A percentile compares a stretch with the other conserved stretches of the same genome.
These are phyloP conservation scores for Coprinopsis sp. DNA, from an alignment of 768 basidiomycete species.

Conservation along the genomic window DNA sequence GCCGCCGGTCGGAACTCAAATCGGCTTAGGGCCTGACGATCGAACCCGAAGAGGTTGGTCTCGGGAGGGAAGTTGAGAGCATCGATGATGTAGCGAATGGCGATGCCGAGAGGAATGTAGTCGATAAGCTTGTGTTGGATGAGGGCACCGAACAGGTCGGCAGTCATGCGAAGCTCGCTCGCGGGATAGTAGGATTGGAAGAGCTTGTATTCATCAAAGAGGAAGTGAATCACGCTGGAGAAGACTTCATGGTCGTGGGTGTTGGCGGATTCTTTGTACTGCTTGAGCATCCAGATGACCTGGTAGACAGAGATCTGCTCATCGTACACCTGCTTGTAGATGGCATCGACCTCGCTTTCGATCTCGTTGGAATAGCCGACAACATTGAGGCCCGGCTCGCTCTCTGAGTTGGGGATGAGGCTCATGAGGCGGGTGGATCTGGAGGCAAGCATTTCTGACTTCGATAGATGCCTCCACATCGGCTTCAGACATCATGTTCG, in stretches of 20 bases:
- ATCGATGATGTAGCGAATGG: constrained; percentile 93
- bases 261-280: constrained; percentile 76
- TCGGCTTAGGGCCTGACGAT: constrained; percentile 81
- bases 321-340: constrained; percentile 98
- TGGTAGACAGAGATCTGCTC: constrained; percentile 93
- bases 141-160: constrained; percentile 91
- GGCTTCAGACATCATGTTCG: constrained; percentile 66
- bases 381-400: constrained; percentile 88
- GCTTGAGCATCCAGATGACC: constrained; percentile 83
- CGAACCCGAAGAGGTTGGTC: constrained; percentile 93
- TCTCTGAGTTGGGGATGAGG: constrained; percentile 78
- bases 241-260: constrained; percentile 91
- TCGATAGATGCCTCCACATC: constrained; percentile 87
- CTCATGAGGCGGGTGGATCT: constrained; percentile 97
- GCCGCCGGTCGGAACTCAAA: constrained; percentile 84
- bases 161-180: constrained; percentile 93
- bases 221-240: constrained; percentile 99
- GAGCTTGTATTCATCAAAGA: constrained; percentile 99
- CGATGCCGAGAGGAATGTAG: constrained; percentile 91
- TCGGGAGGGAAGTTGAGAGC: constrained; percentile 88
- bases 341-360: constrained; percentile 88
- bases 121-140: constrained; percentile 93
- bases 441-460: constrained; percentile 88
- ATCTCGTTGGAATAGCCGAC: constrained; percentile 85
- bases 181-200: constrained; percentile 95